Base-by-base conservation (phyloP, 2,329 filamentous ascomycete species). In the Sarocladium strictum region DNA sequence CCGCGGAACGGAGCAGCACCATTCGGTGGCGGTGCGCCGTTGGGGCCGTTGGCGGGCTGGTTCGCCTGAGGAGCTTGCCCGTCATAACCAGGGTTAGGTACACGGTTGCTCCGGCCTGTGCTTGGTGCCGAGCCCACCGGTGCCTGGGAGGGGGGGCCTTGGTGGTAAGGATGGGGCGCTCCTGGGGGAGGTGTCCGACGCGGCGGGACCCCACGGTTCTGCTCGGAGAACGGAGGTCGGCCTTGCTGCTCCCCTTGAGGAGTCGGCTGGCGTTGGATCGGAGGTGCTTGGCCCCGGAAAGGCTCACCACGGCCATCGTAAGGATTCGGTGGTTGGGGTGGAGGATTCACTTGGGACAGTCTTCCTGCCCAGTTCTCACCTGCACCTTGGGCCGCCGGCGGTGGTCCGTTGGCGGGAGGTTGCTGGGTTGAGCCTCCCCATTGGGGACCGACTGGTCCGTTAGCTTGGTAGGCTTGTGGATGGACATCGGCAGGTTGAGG, bases 401-500 rank as follows among this genome's bases (percentile, higher is more conserved):
- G 85, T 66, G 83, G 85, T 37, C 81, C 80, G 73, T 61, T 67
- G 66, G 63, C 69, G 61, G 65, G 64, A 54, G 72, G 71, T 57
- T 79, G 77, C 51, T 84, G 82, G 41, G 85, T 82, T 50, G 90
- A 89, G 56, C 86, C 87, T 58, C 89, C 89, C 93, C 93, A 97
- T 68, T 95, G 89, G 59, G 91, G 92, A 11, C 89, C 90, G 60
- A 89, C 88, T 54, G 94, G 86, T 40, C 88, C 89, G 49, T 86
- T 83, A 54, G 85, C 83, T 70, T 96, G 91, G 65, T 97, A 97
- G 6, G 92, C 89, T 65, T 96, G 90, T 51, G 93, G 93, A 68
- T 97, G 92, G 21, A 97, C 91, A 70, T 99, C 94, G 65, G 96
- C 93, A 7, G 94, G 93, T 63, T 94, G 83, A n/a, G 93, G 92